phyloP scores from a whole-genome alignment of 768 basidiomycete genomes.

The Leccinum pellstonianum region DNA sequence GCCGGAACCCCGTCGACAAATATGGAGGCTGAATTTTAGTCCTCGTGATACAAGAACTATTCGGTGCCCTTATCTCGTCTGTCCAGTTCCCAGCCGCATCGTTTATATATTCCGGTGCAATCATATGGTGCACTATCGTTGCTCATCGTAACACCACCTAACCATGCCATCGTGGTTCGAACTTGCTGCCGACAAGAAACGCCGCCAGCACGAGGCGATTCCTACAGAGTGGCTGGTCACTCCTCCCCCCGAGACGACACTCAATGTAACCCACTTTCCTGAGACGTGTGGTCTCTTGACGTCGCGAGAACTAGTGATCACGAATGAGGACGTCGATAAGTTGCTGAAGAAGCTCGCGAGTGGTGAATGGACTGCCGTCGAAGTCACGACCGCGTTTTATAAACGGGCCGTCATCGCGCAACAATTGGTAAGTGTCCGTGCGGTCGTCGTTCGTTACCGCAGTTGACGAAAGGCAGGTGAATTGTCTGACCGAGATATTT shows the following conservation, averaged over 20 bases:
- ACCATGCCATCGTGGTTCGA: slow-evolving; percentile 44
- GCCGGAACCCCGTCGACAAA: background rate
- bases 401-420: slow-evolving; percentile 81
- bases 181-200: slow-evolving; percentile 53
- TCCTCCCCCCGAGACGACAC: slow-evolving; percentile 42
- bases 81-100: slow-evolving; percentile 3
- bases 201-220: slow-evolving; percentile 51
- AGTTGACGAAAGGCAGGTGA: slow-evolving; percentile 45
- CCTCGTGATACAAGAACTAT: slow-evolving; percentile 5
- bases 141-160: background rate
- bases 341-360: slow-evolving; percentile 54
- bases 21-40: background rate
- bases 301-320: slow-evolving; percentile 57
- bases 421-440: slow-evolving; percentile 54
- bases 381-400: slow-evolving; percentile 70
- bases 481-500: slow-evolving; percentile 84
- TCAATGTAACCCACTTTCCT: slow-evolving; percentile 56
- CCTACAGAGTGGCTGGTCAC: slow-evolving; percentile 64
- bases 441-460: background rate
- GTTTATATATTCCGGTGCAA: slow-evolving; percentile 7
- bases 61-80: slow-evolving; percentile 7
- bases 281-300: slow-evolving; percentile 42
- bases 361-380: slow-evolving; percentile 59
- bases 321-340: slow-evolving; percentile 42
- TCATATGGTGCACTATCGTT: background rate